Base-by-base conservation (phyloP, 179 eudicot species). In the Dionaea muscipula region DNA sequence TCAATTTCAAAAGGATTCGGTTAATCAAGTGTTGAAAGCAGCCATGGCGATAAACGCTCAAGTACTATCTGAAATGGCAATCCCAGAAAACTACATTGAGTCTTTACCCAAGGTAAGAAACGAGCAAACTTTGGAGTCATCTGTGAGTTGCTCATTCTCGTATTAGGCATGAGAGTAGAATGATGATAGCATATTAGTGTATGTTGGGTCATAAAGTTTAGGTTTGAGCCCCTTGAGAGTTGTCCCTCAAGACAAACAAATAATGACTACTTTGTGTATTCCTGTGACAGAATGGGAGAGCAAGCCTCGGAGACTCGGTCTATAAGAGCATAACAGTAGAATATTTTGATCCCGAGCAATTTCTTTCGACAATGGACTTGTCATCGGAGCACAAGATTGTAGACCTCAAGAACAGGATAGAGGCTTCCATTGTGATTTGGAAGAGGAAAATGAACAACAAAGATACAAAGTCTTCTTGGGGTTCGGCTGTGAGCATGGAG, bases 11-110 rank as follows among this genome's bases (percentile, higher is more conserved):
- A 83, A 83, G 72, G 87, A 85, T 56, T 76, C 81, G 0, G 87
- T 85, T 13, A 75, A 76, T 62, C 91, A 86, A 61, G 93, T 86
- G 20, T 77, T 74, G 12, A 86, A 85, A 69, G 90, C 90, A 9
- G 81, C 96, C 17, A 84, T 84, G 94, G 96, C 94, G 16, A 87
- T 82, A 23, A 84, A 87, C 43, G 91, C 94, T 17, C 90, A 82
- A 70, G 79, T 80, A 37, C 56, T 87, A 18, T 59, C 77, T 15
- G 86, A 84, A 60, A 87, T 84, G 90, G 90, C 78, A 63, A 69
- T 77, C 51, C 85, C 90, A 0, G 91, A 83, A 59, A 66, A 65
- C 80, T 85, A 85, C 69, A 74, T 83, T n/a, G 91, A 85, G 9
- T 64, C 84, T 28, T 71, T 86, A 43, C 95, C 91, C 1, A 86